Evolutionary conservation across 495 filamentous ascomycete species (phyloP), one percentile per base, ranked within the genome.

Genomic region (Xylaria scruposa): DNA sequence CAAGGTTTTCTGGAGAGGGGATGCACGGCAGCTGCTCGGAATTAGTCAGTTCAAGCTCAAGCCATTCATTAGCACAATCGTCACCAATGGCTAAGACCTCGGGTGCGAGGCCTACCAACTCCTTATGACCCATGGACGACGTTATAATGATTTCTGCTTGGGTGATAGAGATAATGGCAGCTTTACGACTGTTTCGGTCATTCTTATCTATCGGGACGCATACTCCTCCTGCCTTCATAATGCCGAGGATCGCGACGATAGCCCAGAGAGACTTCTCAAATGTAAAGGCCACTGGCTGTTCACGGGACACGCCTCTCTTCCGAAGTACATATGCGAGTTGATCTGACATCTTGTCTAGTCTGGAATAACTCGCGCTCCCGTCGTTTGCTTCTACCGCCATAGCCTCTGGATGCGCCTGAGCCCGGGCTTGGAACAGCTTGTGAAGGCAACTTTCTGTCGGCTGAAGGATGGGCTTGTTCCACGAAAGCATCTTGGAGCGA

Each of bases 141-240:
- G 58, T 70, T 36, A 70, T 12, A 33, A 70, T 38, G 13, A 63
- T 49, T 7, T 29, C 59, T 8, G 75, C 69, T 4, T 63, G 58
- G 38, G 67, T 70, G 21, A 78, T 67, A n/a, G 31, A 54, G 9
- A 79, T 64, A 69, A 80, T 80, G 13, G 72, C 72, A 29, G 59
- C 77, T 46, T 89, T 72, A 12, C 90, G 85, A 58, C 82, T 80
- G 17, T 76, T 80, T 26, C 89, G 89, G 69, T 91, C 88, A 4
- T 81, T 80, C 15, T 89, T 86, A 44, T 90, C 88, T 26, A 91
- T 77, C 4, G 88, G 87, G 21, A 90, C 88, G 72, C 79, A 82
- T 36, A 72, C 81, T 4, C 76, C 84, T 13, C 86, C 86, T 13
- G 85, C 80, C 51, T 82, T 84, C 54, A 87, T 69, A 13, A 87